These are phyloP conservation scores for Ensete ventricosum DNA, from an alignment of 176 grass and related monocot genomes.

Conservation along the genomic window DNA sequence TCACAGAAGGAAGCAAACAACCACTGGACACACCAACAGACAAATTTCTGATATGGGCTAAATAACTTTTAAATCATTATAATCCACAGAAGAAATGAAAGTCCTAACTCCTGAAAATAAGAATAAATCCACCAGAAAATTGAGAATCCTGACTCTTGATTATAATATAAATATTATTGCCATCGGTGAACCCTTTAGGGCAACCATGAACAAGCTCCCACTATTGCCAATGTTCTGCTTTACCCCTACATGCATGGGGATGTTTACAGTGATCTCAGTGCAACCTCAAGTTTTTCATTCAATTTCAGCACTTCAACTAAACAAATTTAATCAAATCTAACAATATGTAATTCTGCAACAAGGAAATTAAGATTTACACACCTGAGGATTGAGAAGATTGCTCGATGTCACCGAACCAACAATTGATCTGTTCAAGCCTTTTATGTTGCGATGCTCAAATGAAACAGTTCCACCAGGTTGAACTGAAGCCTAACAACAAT, in stretches of 20 bases:
- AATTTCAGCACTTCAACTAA: not conserved
- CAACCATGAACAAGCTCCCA: too few species aligned
- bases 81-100: too few species aligned
- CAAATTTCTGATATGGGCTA: too few species aligned
- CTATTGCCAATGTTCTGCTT: too few species aligned
- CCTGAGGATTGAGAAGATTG: conserved; percentile 96
- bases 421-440: conserved; percentile 88
- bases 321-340: not conserved
- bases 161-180: not conserved
- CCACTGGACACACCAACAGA: too few species aligned
- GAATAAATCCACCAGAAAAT: not conserved
- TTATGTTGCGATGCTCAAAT: conserved; percentile 95
- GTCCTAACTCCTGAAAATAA: not conserved
- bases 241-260: too few species aligned
- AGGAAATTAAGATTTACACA: conserved; percentile 17
- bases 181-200: not conserved
- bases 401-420: conserved; percentile 92
- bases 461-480: conserved; percentile 99
- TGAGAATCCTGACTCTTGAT: not conserved
- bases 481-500: conserved; percentile 72
- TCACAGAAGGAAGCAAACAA: too few species aligned
- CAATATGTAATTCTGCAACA: not conserved
- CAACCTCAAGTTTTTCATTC: not conserved
- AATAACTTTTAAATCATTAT: too few species aligned
- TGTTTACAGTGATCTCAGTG: too few species aligned